phyloP scores from a whole-genome alignment of 2,329 filamentous ascomycete genomes.

The Cladosporium sp. region DNA sequence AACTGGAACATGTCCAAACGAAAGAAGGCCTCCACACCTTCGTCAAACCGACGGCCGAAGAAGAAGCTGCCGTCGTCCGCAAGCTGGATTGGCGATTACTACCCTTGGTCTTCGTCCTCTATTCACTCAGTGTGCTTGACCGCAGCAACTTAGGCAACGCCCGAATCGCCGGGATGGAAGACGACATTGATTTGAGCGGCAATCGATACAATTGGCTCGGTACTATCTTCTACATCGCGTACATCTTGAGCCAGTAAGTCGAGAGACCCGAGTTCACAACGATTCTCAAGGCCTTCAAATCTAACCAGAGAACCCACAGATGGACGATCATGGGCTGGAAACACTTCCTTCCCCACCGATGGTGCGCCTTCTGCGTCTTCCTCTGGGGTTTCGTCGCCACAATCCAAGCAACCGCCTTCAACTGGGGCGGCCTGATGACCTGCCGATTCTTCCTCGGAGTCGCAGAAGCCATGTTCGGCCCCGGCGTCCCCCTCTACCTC shows the following conservation, averaged over 20 bases:
- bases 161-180: constrained; percentile 49
- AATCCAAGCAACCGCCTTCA: constrained; percentile 41
- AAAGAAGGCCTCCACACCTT: constrained; percentile 15
- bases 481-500: constrained; percentile 58
- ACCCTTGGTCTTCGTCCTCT: constrained; percentile 30
- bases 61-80: constrained; percentile 27
- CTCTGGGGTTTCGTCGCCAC: constrained; percentile 45
- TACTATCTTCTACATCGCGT: constrained; percentile 51
- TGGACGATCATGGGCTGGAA: constrained; percentile 51
- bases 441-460: constrained; percentile 46
- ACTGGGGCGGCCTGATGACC: constrained; percentile 46
- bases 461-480: constrained; percentile 30
- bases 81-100: constrained; percentile 30
- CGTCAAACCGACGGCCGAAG: constrained; percentile 21
- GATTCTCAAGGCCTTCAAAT: too few species aligned
- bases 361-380: constrained; percentile 40
- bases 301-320: constrained; percentile 42
- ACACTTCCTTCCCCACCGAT: constrained; percentile 32
- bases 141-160: constrained; percentile 43
- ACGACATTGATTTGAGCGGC: constrained; percentile 45
- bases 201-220: constrained; percentile 48
- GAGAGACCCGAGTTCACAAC: constrained; percentile 27
- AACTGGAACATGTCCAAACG: constrained; percentile 10
- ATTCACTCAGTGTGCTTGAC: constrained; percentile 29
- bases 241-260: constrained; percentile 33